Evolutionary conservation across 352 stramenopile species (phyloP).

Genomic region (Globisporangium camurandrum): DNA sequence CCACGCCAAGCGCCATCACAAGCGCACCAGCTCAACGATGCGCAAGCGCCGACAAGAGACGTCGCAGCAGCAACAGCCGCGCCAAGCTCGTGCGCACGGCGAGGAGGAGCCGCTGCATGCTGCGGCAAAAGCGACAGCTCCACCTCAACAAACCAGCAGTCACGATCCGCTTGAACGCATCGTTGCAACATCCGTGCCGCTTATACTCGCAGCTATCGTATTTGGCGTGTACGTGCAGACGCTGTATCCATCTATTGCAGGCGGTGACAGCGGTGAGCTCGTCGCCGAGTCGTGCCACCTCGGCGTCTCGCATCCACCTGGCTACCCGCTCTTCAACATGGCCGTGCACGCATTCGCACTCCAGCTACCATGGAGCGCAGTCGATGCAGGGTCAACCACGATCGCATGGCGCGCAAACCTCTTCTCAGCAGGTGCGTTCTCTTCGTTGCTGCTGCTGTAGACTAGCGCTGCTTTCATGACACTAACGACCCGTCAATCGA

Average conservation of each 20-base stretch:
- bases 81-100: background rate
- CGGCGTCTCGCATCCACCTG: slow-evolving; percentile 90
- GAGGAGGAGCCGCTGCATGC: background rate
- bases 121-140: background rate
- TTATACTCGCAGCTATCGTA: slow-evolving; percentile 11
- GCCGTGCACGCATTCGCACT: slow-evolving; percentile 64
- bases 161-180: too few species aligned
- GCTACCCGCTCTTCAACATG: slow-evolving; percentile 93
- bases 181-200: background rate
- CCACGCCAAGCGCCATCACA: too few species aligned
- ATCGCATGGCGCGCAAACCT: slow-evolving; percentile 86
- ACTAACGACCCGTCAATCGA: slow-evolving; percentile 1
- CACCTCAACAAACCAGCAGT: too few species aligned
- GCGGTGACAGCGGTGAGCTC: slow-evolving; percentile 89
- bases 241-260: slow-evolving; percentile 79
- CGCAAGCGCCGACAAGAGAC: slow-evolving; percentile 1
- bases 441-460: background rate
- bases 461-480: background rate
- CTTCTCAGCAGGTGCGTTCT: slow-evolving; percentile 59
- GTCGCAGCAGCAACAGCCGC: background rate
- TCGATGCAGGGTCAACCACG: slow-evolving; percentile 3
- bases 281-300: slow-evolving; percentile 92
- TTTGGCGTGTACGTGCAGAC: slow-evolving; percentile 74
- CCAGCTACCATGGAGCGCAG: slow-evolving; percentile 21
- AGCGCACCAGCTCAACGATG: background rate